Percentiles rank a stretch among this genome's conserved stretches.
Evolutionary conservation across 768 basidiomycete genomes (phyloP).

Genomic region (Suillus bovinus): DNA sequence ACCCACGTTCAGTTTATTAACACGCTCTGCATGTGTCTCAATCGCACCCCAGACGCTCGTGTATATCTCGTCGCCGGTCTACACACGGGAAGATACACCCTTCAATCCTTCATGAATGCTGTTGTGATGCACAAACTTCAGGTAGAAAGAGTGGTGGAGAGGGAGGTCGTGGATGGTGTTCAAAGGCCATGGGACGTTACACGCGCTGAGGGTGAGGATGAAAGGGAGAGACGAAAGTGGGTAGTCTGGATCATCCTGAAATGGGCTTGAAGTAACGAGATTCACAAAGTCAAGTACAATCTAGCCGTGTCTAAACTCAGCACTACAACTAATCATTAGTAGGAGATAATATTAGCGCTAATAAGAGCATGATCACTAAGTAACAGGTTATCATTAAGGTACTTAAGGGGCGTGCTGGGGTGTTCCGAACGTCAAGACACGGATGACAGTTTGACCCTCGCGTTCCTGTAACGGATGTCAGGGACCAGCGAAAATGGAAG

Average conservation of each 20-base stretch:
- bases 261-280: conserved; percentile 37
- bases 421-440: conserved; percentile 32
- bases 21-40: conserved; percentile 51
- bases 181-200: conserved; percentile 53
- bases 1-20: conserved; percentile 54
- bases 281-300: not conserved
- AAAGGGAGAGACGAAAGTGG: conserved; percentile 69
- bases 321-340: not conserved
- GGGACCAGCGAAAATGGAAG: conserved; percentile 8
- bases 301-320: not conserved
- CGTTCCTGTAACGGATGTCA: conserved; percentile 23
- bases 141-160: conserved; percentile 48
- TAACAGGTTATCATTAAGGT: not conserved
- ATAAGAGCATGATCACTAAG: not conserved
- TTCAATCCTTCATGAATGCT: conserved; percentile 56
- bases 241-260: conserved; percentile 64
- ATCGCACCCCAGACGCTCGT: conserved; percentile 44
- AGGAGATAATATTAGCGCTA: not conserved
- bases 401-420: no score
- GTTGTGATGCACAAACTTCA: conserved; percentile 43
- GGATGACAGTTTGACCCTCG: conserved; percentile 34
- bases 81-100: conserved; percentile 75
- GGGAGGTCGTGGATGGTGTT: conserved; percentile 40
- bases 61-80: conserved; percentile 70
- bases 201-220: conserved; percentile 56